phyloP scores from a whole-genome alignment of 352 stramenopile genomes.

The Pythium aristosporum region DNA sequence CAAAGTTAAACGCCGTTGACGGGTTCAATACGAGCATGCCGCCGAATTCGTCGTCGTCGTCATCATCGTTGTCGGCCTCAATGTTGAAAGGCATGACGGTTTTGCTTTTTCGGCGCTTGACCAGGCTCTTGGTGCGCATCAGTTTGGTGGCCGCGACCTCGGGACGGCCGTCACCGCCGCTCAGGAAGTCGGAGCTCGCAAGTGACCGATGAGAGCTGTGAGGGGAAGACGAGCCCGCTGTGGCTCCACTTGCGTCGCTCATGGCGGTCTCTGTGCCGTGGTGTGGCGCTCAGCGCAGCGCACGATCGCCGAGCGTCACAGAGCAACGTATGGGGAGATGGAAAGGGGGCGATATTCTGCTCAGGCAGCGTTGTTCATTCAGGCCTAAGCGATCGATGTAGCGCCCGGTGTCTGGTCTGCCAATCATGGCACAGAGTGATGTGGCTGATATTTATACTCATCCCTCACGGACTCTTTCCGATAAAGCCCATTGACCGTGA shows the following conservation, averaged over 20 bases:
- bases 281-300: no score
- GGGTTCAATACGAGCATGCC: conserved; percentile 37
- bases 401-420: no score
- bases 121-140: conserved; percentile 18
- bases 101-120: conserved; percentile 23
- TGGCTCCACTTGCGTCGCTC: conserved; percentile 13
- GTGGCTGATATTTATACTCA: no score
- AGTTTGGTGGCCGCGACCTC: conserved; percentile 19
- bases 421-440: no score
- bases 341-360: neutral
- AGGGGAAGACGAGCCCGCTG: neutral
- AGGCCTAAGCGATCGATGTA: no score
- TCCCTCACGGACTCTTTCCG: no score
- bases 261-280: neutral
- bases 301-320: no score
- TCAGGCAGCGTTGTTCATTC: no score
- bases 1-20: conserved; percentile 30
- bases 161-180: conserved; percentile 17
- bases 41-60: conserved; percentile 19
- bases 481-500: no score
- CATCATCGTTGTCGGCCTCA: neutral
- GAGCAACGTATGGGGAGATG: neutral
- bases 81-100: conserved; percentile 4
- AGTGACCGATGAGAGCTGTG: conserved; percentile 13
- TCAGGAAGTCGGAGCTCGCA: conserved; percentile 19